Evolutionary conservation across 2,329 filamentous ascomycete species (phyloP).

Genomic region (Fusarium redolens): DNA sequence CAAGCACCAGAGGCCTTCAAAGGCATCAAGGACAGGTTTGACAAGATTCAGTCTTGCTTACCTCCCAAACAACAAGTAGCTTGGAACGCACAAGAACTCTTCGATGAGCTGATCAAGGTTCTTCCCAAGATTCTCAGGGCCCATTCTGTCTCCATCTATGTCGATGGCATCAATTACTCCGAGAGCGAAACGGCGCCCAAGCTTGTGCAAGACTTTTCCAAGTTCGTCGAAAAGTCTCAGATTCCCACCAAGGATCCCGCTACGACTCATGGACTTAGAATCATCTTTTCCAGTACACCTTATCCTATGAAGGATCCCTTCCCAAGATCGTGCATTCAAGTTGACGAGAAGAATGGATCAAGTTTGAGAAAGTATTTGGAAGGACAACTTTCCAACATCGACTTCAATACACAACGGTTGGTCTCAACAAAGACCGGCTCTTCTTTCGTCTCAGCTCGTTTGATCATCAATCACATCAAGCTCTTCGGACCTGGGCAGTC

Average conservation of each 20-base stretch:
- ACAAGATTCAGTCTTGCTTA: neutral
- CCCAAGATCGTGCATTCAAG: neutral
- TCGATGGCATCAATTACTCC: neutral
- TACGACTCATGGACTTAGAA: neutral
- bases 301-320: neutral
- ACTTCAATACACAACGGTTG: neutral
- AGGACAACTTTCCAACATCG: neutral
- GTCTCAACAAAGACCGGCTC: neutral
- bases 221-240: neutral
- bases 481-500: neutral
- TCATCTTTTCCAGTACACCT: neutral
- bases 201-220: constrained; percentile 3
- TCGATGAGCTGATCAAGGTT: neutral
- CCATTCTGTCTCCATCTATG: neutral
- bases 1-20: neutral
- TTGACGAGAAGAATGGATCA: neutral
- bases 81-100: neutral
- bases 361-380: neutral
- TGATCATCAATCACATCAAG: neutral
- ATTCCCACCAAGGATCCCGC: neutral
- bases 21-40: neutral
- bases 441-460: neutral
- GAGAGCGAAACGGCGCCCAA: neutral
- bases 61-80: neutral
- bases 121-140: neutral